These are phyloP conservation scores for Cryptosporidium viatorum DNA, from an alignment of 169 alveolate species.

Conservation along the genomic window DNA sequence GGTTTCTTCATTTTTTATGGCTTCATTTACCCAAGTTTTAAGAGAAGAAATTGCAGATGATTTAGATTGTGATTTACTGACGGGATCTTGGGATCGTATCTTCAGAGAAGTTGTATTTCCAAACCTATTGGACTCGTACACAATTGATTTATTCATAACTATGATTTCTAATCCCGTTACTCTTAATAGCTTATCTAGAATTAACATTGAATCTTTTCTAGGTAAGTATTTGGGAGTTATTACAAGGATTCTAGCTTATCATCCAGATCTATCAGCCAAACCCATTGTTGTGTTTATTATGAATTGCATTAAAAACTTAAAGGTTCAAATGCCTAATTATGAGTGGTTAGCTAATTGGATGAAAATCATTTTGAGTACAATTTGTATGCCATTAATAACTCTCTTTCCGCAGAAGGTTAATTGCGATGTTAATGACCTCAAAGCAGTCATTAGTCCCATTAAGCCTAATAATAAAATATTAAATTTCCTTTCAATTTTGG, in stretches of 20 bases:
- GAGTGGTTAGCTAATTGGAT: slow-evolving; percentile 29
- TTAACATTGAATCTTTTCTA: slow-evolving; percentile 11
- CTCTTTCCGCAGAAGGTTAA: slow-evolving; percentile 39
- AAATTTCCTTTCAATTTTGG: neutral
- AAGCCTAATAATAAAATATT: slow-evolving; percentile 23
- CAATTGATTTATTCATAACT: neutral
- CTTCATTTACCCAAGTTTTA: slow-evolving; percentile 6
- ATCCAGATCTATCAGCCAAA: slow-evolving; percentile 25
- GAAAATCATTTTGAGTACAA: neutral
- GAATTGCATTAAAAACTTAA: slow-evolving; percentile 1
- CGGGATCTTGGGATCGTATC: slow-evolving; percentile 26
- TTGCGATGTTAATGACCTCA: neutral
- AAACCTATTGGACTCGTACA: slow-evolving; percentile 12
- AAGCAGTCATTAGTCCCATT: neutral
- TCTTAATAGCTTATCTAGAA: neutral
- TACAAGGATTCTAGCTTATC: slow-evolving; percentile 10
- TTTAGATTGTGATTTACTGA: neutral
- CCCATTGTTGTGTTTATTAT: neutral
- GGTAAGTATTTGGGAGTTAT: slow-evolving; percentile 30
- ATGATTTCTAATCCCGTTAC: neutral
- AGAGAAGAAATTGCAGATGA: neutral
- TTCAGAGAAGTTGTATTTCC: neutral
- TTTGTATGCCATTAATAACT: slow-evolving; percentile 46
- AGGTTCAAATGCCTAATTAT: neutral
- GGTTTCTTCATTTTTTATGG: slow-evolving; percentile 18